Evolutionary conservation across 345 rosid species (phyloP), one percentile per base, ranked within the genome.

Genomic region (Tarenaya hassleriana): DNA sequence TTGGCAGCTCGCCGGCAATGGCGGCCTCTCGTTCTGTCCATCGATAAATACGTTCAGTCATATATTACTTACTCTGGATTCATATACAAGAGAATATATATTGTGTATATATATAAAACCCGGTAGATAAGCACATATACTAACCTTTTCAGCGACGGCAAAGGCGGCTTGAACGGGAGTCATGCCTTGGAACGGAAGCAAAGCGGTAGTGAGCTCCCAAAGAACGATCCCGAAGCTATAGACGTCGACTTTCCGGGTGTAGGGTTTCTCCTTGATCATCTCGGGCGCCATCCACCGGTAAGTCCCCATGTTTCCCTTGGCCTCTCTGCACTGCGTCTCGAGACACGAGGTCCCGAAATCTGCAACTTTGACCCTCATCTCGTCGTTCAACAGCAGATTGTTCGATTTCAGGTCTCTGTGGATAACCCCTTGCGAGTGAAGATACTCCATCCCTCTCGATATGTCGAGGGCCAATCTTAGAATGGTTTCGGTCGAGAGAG

Each of bases 181-280:
- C 96, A 92, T 92, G 55, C 98, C 98, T 75, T 92, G 98, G 58
- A 92, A 92, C 5, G 98, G 98, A 70, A 92, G 98, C 79, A 92
- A 67, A 1, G 95, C 88, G 10, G 98, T 92, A 4, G 90, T 87
- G 55, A 92, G 96, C 79, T 92, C 98, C 98, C 98, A 92, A 37
- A 92, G 66, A 50, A 92, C 98, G 27, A 92, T 92, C 7, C 96
- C 98, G 6, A 92, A 92, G 70, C 98, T 92, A 39, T 92, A 92
- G 7, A 92, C 98, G 62, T 92, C 98, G 8, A 92, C 96, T 76
- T 88, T 92, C 51, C 96, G 69, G 21, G 96, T 85, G 39, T 77
- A 92, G 0, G 94, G 78, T 52, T 92, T 92, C 77, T 92, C 98
- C 67, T 78, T 92, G 63, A 88, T 81, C 98, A 92, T 88, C 76